Conservation (phyloP, 2,329 filamentous ascomycete species). For the Acephala macrosclerotiorum region DNA sequence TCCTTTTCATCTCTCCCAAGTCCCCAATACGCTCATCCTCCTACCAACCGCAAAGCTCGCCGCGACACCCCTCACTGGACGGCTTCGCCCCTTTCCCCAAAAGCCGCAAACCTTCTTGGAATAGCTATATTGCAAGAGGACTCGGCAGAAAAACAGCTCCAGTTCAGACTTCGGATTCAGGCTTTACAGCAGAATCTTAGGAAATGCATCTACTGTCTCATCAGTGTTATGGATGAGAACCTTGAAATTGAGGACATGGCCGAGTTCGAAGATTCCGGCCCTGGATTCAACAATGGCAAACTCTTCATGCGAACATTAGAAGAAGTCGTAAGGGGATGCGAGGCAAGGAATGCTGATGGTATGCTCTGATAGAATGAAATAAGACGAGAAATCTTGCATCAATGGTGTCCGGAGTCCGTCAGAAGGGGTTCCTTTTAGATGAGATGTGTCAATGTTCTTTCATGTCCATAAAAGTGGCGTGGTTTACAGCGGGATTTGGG, state of each 20-base stretch:
- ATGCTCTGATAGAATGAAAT: too few relatives aligned
- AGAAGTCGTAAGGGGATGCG: slow-evolving; percentile 14
- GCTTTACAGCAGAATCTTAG: not conserved
- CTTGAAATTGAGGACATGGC: not conserved
- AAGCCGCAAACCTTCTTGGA: slow-evolving; percentile 28
- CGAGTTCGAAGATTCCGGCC: not conserved
- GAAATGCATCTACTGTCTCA: slow-evolving; percentile 1
- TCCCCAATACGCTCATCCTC: not conserved
- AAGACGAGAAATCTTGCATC: too few relatives aligned
- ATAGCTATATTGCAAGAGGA: slow-evolving; percentile 7
- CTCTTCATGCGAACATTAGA: slow-evolving; percentile 10
- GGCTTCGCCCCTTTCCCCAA: slow-evolving; percentile 21
- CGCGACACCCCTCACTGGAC: slow-evolving; percentile 24
- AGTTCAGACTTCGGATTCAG: not conserved
- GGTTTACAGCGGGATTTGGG: not conserved
- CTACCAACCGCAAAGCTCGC: slow-evolving; percentile 3
- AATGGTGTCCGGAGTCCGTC: not conserved
- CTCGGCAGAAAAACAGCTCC: not conserved
- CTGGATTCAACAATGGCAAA: not conserved
- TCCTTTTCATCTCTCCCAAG: not conserved
- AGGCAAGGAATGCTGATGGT: not conserved
- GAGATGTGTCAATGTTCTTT: not conserved
- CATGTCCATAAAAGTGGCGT: not conserved
- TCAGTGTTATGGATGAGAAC: slow-evolving; percentile 12
- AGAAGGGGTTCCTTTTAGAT: not conserved